Conservation (phyloP, 139 green algal genomes). For the Diplosphaera chodatii region DNA sequence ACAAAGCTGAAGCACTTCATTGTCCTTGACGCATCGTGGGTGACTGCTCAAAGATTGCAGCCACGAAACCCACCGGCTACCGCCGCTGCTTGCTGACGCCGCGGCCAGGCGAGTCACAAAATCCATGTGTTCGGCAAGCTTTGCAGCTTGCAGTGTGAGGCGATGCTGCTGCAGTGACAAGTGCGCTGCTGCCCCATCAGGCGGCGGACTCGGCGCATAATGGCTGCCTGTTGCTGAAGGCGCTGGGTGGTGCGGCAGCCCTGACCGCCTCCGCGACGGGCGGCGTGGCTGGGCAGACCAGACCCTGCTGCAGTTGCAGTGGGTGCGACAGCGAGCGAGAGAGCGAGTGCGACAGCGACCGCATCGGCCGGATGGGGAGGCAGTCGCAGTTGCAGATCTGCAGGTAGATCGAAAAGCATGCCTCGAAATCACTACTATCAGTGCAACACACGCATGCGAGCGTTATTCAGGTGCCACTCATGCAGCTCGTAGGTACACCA, state of each 20-base stretch:
- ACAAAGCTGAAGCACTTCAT: too few relatives aligned
- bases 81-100: too few relatives aligned
- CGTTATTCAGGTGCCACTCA: not conserved
- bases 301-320: not conserved
- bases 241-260: not conserved
- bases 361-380: conserved; percentile 39
- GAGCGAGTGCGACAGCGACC: too few relatives aligned
- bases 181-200: too few relatives aligned
- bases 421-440: conserved; percentile 1
- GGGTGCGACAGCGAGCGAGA: too few relatives aligned
- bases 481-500: too few relatives aligned
- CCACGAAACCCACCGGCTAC: too few relatives aligned
- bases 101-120: too few relatives aligned
- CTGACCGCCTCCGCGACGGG: not conserved
- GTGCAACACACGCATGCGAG: not conserved
- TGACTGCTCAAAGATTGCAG: too few relatives aligned
- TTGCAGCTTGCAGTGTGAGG: too few relatives aligned
- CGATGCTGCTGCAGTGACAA: not conserved
- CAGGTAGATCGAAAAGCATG: not conserved
- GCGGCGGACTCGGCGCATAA: not conserved
- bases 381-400: conserved; percentile 59
- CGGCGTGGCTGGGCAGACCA: not conserved
- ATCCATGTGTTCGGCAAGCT: too few relatives aligned
- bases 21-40: too few relatives aligned
- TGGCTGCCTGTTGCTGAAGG: not conserved